A percentile compares a stretch with the other conserved stretches of the same genome.
phyloP scores from a whole-genome alignment of 192 early-diverging fungal genomes.

The Coemansia sp. region DNA sequence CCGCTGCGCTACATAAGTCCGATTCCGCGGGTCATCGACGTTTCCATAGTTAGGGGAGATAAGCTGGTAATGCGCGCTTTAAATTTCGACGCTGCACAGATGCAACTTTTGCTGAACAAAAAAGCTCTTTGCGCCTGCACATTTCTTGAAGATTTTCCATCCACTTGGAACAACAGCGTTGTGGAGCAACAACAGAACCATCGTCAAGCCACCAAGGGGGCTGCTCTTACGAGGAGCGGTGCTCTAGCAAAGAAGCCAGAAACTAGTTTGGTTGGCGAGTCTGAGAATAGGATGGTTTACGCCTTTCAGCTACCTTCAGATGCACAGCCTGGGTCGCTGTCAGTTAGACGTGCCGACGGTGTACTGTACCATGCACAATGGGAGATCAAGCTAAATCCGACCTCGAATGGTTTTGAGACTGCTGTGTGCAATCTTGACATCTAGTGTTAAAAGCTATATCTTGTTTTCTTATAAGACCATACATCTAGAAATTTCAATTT shows the following conservation, averaged over 20 bases:
- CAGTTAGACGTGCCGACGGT: conserved; percentile 33
- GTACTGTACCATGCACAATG: conserved; percentile 45
- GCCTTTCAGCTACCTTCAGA: conserved; percentile 17
- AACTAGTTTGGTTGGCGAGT: not conserved
- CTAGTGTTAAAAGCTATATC: conserved; percentile 13
- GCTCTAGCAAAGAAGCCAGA: not conserved
- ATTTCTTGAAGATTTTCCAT: not conserved
- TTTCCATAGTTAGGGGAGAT: conserved; percentile 1
- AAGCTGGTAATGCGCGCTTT: conserved; percentile 15
- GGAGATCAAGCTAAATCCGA: conserved; percentile 18
- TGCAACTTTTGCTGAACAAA: conserved; percentile 30
- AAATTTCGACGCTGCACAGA: conserved; percentile 16
- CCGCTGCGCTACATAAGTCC: conserved; percentile 17
- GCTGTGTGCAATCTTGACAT: conserved; percentile 37
- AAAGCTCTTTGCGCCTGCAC: conserved; percentile 7
- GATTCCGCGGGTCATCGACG: conserved; percentile 25
- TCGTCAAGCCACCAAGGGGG: not conserved
- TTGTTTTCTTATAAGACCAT: conserved; percentile 2
- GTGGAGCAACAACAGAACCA: conserved; percentile 5
- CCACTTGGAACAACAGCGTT: not conserved
- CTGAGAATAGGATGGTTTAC: not conserved
- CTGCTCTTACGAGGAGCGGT: not conserved
- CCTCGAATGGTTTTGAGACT: conserved; percentile 17
- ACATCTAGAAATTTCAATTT: conserved; percentile 1
- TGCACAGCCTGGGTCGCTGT: conserved; percentile 19